A percentile compares a stretch with the other conserved stretches of the same genome.
Conservation (phyloP, 345 rosid genomes). For the Aurinia saxatilis region DNA sequence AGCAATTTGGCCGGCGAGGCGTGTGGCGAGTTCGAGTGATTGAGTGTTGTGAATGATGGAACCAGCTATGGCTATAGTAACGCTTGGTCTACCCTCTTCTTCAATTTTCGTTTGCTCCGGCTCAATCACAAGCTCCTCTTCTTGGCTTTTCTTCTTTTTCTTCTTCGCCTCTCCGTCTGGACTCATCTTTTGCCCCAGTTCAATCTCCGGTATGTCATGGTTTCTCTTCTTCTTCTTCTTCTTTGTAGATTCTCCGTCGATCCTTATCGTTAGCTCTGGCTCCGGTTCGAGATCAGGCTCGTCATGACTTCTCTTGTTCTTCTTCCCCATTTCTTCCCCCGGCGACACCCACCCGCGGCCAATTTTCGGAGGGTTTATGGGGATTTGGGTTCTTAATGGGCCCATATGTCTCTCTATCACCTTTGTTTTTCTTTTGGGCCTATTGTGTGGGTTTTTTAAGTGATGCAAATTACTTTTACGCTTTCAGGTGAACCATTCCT, state of each 20-base stretch:
- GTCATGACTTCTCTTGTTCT: slow-evolving; percentile 24
- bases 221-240: slow-evolving; percentile 19
- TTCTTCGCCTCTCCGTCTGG: slow-evolving; percentile 35
- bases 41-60: slow-evolving; percentile 94
- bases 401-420: background rate
- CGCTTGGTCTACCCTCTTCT: slow-evolving; percentile 37
- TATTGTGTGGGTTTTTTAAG: background rate
- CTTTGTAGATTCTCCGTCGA: background rate
- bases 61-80: slow-evolving; percentile 84
- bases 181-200: slow-evolving; percentile 14
- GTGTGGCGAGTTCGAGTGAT: slow-evolving; percentile 89
- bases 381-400: slow-evolving; percentile 11
- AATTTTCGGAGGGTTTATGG: slow-evolving; percentile 23
- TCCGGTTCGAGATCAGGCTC: slow-evolving; percentile 16
- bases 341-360: slow-evolving; percentile 14
- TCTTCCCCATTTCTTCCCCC: slow-evolving; percentile 59
- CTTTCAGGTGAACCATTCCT: background rate
- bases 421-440: background rate
- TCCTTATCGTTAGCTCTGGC: slow-evolving; percentile 10
- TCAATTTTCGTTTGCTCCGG: slow-evolving; percentile 7
- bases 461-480: background rate
- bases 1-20: slow-evolving; percentile 88
- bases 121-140: slow-evolving; percentile 6
- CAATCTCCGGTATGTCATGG: slow-evolving; percentile 8
- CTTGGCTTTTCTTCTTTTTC: slow-evolving; percentile 30